Percentiles rank a stretch among this genome's conserved stretches.
Conservation (phyloP, 345 rosid genomes). For the Salix viminalis region DNA sequence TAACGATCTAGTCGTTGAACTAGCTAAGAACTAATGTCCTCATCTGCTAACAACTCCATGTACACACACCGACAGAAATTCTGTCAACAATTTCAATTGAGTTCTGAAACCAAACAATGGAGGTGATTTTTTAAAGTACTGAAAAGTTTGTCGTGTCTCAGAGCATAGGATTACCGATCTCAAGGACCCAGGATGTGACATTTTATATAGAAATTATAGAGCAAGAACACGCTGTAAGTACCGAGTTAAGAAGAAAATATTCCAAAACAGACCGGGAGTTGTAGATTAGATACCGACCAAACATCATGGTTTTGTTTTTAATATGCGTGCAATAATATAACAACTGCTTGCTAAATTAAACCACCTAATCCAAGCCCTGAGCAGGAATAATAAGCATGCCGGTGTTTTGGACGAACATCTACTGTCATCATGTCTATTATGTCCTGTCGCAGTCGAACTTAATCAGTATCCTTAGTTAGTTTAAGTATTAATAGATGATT, state of each 20-base stretch:
- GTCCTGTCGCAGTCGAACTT: conserved; percentile 11
- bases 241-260: not conserved
- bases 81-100: no score
- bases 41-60: no score
- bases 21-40: no score
- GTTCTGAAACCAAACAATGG: no score
- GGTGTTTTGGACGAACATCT: conserved; percentile 29
- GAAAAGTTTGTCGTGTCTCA: no score
- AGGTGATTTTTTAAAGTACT: no score
- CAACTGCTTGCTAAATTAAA: conserved; percentile 25
- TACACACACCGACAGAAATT: no score
- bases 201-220: not conserved
- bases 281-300: conserved; percentile 47
- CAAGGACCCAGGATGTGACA: not conserved
- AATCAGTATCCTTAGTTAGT: not conserved
- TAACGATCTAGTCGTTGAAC: no score
- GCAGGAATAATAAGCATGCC: conserved; percentile 16
- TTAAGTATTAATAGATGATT: not conserved
- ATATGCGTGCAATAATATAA: conserved; percentile 23
- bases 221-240: not conserved
- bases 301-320: conserved; percentile 38
- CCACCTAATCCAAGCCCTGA: conserved; percentile 26
- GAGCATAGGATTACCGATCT: not conserved
- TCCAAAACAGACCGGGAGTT: not conserved
- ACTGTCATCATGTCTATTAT: conserved; percentile 6